A percentile compares a stretch with the other conserved stretches of the same genome.
Conservation (phyloP, 2,329 filamentous ascomycete genomes). For the Cordyceps fumosorosea region DNA sequence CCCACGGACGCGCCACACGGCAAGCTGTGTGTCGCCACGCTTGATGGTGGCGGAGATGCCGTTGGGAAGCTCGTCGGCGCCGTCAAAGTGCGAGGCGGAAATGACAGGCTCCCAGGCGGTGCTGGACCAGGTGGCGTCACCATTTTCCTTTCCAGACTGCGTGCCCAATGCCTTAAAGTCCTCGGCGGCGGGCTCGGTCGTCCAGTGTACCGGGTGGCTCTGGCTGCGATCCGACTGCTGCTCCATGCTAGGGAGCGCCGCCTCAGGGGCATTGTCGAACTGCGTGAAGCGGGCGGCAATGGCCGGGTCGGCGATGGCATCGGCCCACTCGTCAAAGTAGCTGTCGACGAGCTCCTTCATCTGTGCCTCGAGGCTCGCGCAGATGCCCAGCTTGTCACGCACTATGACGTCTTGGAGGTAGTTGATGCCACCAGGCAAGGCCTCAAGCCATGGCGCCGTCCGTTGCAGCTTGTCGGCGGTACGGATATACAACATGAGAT, state of each 20-base stretch:
- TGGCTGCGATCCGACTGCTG: constrained; percentile 67
- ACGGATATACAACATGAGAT: constrained; percentile 89
- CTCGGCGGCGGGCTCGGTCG: constrained; percentile 53
- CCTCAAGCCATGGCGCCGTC: constrained; percentile 82
- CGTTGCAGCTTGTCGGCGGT: constrained; percentile 86
- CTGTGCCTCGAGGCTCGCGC: constrained; percentile 74
- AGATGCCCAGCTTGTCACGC: constrained; percentile 80
- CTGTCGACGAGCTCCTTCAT: constrained; percentile 79
- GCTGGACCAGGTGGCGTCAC: constrained; percentile 43
- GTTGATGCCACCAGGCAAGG: constrained; percentile 72
- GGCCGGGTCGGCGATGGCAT: constrained; percentile 64
- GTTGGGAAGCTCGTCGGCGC: constrained; percentile 56
- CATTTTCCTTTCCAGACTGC: constrained; percentile 35
- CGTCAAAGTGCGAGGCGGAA: constrained; percentile 60
- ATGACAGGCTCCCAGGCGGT: constrained; percentile 75
- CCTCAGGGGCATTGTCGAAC: constrained; percentile 77
- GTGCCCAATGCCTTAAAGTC: constrained; percentile 63
- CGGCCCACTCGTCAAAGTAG: constrained; percentile 90
- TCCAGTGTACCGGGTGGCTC: constrained; percentile 69
- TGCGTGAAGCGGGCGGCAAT: constrained; percentile 67
- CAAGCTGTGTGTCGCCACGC: constrained; percentile 81
- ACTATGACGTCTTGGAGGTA: constrained; percentile 80
- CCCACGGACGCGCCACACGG: constrained; percentile 76
- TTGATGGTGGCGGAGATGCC: constrained; percentile 74
- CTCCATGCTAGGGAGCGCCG: constrained; percentile 64